Conservation (phyloP, 2,329 filamentous ascomycete species). For the Orbilia ellipsospora region DNA sequence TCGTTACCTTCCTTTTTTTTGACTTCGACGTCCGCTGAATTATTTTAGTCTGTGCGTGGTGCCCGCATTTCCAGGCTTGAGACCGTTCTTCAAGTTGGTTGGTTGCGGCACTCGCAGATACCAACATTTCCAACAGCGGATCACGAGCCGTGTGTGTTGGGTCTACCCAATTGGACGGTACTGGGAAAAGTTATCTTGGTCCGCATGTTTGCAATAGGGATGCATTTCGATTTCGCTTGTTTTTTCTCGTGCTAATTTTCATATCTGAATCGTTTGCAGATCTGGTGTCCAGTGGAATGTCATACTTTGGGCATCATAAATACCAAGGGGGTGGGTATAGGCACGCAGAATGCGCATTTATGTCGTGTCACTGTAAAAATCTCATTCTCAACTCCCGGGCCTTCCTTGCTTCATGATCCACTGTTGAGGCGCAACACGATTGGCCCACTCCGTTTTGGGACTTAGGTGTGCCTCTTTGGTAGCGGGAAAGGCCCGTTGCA, state of each 20-base stretch:
- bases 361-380: slow-evolving; percentile 6
- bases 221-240: background rate
- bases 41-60: slow-evolving; percentile 25
- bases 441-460: slow-evolving; percentile 13
- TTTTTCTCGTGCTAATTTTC: too few species aligned
- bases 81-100: slow-evolving; percentile 15
- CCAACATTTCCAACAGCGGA: slow-evolving; percentile 50
- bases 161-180: slow-evolving; percentile 25
- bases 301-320: slow-evolving; percentile 10
- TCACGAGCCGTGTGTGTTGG: slow-evolving; percentile 50
- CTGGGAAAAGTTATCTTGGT: slow-evolving; percentile 12
- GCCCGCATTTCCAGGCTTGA: slow-evolving; percentile 26
- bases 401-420: slow-evolving; percentile 4
- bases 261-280: background rate
- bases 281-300: background rate
- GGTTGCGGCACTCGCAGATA: slow-evolving; percentile 21
- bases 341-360: slow-evolving; percentile 16
- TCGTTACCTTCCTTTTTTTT: background rate
- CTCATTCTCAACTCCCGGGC: slow-evolving; percentile 19
- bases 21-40: background rate
- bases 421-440: slow-evolving; percentile 21
- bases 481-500: slow-evolving; percentile 27
- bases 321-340: slow-evolving; percentile 28
- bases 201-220: slow-evolving; percentile 5
- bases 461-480: background rate